Base-by-base conservation (phyloP, 2,329 filamentous ascomycete genomes). In the Phyllosticta citribraziliensis region DNA sequence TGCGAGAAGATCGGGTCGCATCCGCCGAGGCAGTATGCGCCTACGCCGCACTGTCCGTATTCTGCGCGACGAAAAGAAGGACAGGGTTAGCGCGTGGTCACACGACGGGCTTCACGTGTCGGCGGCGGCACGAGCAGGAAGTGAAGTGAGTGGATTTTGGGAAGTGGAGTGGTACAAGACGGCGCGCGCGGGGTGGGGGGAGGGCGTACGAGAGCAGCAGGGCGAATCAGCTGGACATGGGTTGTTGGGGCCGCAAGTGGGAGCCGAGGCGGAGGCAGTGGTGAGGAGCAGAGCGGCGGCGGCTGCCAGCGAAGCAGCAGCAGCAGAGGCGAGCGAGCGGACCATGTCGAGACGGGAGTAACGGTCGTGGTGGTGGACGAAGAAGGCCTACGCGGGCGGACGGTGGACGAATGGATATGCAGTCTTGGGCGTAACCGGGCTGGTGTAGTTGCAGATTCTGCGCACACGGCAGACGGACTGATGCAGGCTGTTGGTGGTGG, bases 1-100 rank as follows among this genome's bases (percentile, higher is more conserved):
- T 86, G 88, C 55, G 93, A 97, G 77, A 87, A 87, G 71, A 86
- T 83, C 33, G 91, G 89, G 72, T 97, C 93, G 79, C 94, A 99
- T 65, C 94, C 94, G 69, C 94, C 94, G 20, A 99, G 84, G 71
- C 94, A 99, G 82, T 89, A 97, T 61, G 92, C 94, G 69, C 94
- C 94, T 61, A 91, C 85, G 78, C 93, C 94, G 70, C 94, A 97
- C 75, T 93, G 82, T 68, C 90, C 90, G 75, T 97, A 97, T 76
- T 94, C 91, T 96, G 67, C 33, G 51, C 2, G n/a, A 30, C 27
- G 14, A 14, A 19, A 40, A 19, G 22, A 51, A 52, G 9, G 19
- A 50, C 27, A 25, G 30, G 61, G 64, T 72, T 67, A 71, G 55
- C 55, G 30, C 54, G n/a, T 1, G 12, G 70, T 66, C 65, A 53